Conservation (phyloP, 2,329 filamentous ascomycete genomes). For the Cytospora piceae region DNA sequence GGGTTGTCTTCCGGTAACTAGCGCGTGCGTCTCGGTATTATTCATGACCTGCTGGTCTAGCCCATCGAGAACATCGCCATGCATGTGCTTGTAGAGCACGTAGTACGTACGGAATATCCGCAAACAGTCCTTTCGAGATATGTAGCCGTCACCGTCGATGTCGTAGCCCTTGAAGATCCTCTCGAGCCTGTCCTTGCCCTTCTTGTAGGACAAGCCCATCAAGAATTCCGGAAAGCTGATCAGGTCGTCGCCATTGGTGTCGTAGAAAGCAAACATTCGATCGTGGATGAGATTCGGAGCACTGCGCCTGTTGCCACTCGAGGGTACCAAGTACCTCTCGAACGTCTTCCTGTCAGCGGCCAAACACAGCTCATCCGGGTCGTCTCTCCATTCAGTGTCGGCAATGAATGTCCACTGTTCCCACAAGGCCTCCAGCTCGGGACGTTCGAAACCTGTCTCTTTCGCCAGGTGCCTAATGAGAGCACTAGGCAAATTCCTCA, state of each 20-base stretch:
- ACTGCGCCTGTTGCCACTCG: slow-evolving; percentile 76
- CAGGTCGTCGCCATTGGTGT: slow-evolving; percentile 83
- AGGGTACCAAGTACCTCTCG: slow-evolving; percentile 85
- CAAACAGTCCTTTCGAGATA: slow-evolving; percentile 84
- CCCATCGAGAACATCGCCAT: slow-evolving; percentile 78
- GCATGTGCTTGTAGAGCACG: slow-evolving; percentile 85
- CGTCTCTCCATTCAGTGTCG: slow-evolving; percentile 79
- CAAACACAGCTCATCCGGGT: slow-evolving; percentile 75
- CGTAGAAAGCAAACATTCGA: slow-evolving; percentile 95
- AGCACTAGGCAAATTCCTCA: slow-evolving; percentile 66
- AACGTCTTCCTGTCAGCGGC: slow-evolving; percentile 94
- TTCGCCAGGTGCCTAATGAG: slow-evolving; percentile 70
- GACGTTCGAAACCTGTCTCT: slow-evolving; percentile 79
- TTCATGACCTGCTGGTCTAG: slow-evolving; percentile 79
- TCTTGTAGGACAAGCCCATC: slow-evolving; percentile 74
- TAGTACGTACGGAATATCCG: slow-evolving; percentile 94
- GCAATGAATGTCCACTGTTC: slow-evolving; percentile 97
- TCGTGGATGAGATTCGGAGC: slow-evolving; percentile 91
- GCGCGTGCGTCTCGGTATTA: slow-evolving; percentile 74
- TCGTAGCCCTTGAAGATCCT: slow-evolving; percentile 90
- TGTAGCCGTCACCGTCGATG: slow-evolving; percentile 83
- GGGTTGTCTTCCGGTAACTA: slow-evolving; percentile 75
- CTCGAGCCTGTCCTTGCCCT: slow-evolving; percentile 68
- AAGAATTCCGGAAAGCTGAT: slow-evolving; percentile 95
- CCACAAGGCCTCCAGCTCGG: slow-evolving; percentile 91